These are phyloP conservation scores for Tuber magnatum DNA, from an alignment of 495 filamentous ascomycete species.

Conservation along the genomic window DNA sequence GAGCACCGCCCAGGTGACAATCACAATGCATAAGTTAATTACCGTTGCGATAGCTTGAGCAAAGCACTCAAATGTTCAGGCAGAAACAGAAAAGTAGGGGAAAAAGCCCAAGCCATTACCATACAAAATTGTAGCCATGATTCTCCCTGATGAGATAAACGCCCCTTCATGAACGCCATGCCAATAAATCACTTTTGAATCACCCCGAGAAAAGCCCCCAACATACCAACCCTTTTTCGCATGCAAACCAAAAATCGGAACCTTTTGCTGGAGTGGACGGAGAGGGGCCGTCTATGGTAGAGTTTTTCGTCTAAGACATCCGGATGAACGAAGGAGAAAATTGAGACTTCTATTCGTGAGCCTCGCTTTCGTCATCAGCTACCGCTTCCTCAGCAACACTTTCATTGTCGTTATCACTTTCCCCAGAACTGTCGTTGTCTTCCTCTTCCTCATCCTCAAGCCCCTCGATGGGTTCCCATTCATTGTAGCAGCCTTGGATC, in stretches of 20 bases:
- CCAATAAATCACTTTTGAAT: not conserved
- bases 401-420: conserved; percentile 43
- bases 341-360: not conserved
- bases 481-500: conserved; percentile 75
- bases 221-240: not conserved
- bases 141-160: not conserved
- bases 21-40: not conserved
- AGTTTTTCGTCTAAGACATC: not conserved
- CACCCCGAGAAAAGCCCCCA: not conserved
- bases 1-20: not conserved
- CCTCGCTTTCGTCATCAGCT: conserved; percentile 18
- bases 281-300: not conserved
- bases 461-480: conserved; percentile 73
- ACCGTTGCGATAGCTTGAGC: not conserved
- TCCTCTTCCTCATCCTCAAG: conserved; percentile 57
- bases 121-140: not conserved
- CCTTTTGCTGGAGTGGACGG: not conserved
- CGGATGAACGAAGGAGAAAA: not conserved
- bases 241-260: not conserved
- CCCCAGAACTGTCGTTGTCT: conserved; percentile 46
- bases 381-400: conserved; percentile 25
- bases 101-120: not conserved
- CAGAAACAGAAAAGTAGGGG: not conserved
- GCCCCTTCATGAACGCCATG: not conserved
- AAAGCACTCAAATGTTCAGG: not conserved